Evolutionary conservation across 495 filamentous ascomycete species (phyloP).

Genomic region (Pyrenopolyporus hunteri): DNA sequence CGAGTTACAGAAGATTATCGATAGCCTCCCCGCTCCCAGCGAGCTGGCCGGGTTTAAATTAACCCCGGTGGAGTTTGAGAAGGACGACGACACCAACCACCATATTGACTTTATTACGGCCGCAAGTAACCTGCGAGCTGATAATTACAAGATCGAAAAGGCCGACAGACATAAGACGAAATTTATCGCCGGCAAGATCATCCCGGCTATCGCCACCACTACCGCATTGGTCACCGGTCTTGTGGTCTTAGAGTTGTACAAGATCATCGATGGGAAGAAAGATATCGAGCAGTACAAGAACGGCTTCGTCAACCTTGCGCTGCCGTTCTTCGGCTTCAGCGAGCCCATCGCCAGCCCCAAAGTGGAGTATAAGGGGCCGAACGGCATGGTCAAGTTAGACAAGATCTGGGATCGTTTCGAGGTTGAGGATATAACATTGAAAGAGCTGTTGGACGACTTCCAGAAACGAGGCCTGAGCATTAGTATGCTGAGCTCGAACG

Average conservation of each 20-base stretch:
- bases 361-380: constrained; percentile 77
- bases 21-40: constrained; percentile 75
- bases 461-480: constrained; percentile 78
- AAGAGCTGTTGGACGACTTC: constrained; percentile 83
- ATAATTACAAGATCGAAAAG: constrained; percentile 94
- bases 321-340: constrained; percentile 98
- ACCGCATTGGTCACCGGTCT: constrained; percentile 95
- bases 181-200: constrained; percentile 99
- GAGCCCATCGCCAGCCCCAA: constrained; percentile 94
- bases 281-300: constrained; percentile 99
- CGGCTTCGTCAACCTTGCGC: constrained; percentile 94
- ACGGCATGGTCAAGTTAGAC: constrained; percentile 84
- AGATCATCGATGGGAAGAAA: constrained; percentile 92
- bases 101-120: constrained; percentile 99
- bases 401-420: constrained; percentile 99
- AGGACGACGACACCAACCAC: constrained; percentile 97
- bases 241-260: constrained; percentile 92
- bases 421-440: constrained; percentile 81
- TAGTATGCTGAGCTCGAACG: constrained; percentile 93
- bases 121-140: constrained; percentile 92
- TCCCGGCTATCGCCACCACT: constrained; percentile 97
- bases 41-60: constrained; percentile 85
- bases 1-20: constrained; percentile 71
- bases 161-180: constrained; percentile 98
- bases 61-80: constrained; percentile 95